These are phyloP conservation scores for Hura crepitans DNA, from an alignment of 441 rosid species.

Conservation along the genomic window DNA sequence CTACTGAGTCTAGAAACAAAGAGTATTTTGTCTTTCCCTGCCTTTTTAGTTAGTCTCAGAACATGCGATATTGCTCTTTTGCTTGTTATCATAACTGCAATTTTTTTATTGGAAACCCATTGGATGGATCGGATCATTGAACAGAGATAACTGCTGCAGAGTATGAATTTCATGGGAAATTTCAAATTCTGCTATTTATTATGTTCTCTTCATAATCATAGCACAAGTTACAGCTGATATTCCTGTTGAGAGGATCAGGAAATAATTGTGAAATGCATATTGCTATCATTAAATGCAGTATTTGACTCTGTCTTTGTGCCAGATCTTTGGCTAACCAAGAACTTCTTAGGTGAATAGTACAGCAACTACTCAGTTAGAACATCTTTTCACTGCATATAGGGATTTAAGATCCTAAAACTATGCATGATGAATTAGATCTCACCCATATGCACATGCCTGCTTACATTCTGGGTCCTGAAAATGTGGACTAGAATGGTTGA, in stretches of 20 bases:
- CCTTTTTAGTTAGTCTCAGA: background rate
- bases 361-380: background rate
- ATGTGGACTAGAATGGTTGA: background rate
- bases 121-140: background rate
- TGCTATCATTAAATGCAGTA: background rate
- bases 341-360: background rate
- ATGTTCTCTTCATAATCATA: background rate
- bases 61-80: background rate
- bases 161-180: background rate
- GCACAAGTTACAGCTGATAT: background rate
- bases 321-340: background rate
- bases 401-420: background rate
- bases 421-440: background rate
- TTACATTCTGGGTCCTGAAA: background rate
- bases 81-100: background rate
- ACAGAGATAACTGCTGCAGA: background rate
- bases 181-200: background rate
- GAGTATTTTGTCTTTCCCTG: too few relatives aligned
- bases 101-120: background rate
- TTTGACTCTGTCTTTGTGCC: background rate
- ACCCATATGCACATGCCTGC: background rate
- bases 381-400: background rate
- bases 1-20: too few relatives aligned
- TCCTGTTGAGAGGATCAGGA: background rate
- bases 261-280: background rate